Conservation (phyloP, 1,284 basidiomycete genomes). For the Cerrena zonata region DNA sequence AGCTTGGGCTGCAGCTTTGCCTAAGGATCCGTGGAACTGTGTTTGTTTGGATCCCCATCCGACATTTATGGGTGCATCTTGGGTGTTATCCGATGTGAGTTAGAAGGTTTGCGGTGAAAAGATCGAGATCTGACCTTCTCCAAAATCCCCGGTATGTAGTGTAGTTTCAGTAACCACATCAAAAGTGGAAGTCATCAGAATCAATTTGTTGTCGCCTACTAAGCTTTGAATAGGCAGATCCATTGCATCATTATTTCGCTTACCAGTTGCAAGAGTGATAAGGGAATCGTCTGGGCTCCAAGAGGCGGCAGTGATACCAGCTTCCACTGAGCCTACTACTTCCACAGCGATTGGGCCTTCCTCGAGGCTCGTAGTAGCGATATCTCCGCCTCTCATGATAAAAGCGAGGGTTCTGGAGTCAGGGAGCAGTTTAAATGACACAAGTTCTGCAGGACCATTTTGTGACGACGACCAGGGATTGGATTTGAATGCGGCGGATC, state of each 20-base stretch:
- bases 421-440: slow-evolving; percentile 59
- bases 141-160: slow-evolving; percentile 73
- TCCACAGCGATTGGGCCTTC: slow-evolving; percentile 55
- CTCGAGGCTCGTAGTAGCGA: slow-evolving; percentile 60
- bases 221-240: not conserved
- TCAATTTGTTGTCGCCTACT: slow-evolving; percentile 71
- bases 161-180: slow-evolving; percentile 81
- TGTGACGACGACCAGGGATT: slow-evolving; percentile 22
- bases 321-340: slow-evolving; percentile 81
- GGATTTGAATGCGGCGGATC: slow-evolving; percentile 17
- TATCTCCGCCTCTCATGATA: slow-evolving; percentile 73
- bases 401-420: slow-evolving; percentile 61
- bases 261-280: slow-evolving; percentile 75
- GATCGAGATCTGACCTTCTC: slow-evolving; percentile 75
- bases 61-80: slow-evolving; percentile 87
- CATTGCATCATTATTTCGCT: not conserved
- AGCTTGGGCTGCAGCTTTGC: slow-evolving; percentile 77
- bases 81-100: too few relatives aligned
- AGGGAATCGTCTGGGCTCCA: slow-evolving; percentile 92
- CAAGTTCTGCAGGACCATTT: slow-evolving; percentile 36
- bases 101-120: too few relatives aligned
- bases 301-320: slow-evolving; percentile 74
- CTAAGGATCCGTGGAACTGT: slow-evolving; percentile 94
- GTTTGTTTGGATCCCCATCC: slow-evolving; percentile 98
- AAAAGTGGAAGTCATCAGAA: slow-evolving; percentile 86